These are phyloP conservation scores for Zizania palustris DNA, from an alignment of 202 grass and related monocot species.

Conservation along the genomic window DNA sequence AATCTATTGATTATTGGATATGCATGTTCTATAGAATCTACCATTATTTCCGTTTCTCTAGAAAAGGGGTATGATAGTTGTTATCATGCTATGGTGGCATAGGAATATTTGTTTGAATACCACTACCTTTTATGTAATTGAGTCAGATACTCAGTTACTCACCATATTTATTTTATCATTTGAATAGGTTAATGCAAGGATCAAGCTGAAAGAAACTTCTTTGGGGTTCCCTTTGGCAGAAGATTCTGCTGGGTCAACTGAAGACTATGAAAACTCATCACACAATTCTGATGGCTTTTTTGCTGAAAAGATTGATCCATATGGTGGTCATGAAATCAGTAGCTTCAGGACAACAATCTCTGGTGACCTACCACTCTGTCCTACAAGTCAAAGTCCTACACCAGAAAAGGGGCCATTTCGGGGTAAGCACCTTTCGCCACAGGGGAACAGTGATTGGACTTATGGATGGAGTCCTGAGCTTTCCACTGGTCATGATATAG, in stretches of 20 bases:
- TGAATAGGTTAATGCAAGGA: slow-evolving; percentile 69
- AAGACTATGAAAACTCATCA: slow-evolving; percentile 88
- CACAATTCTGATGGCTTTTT: slow-evolving; percentile 78
- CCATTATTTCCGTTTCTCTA: slow-evolving; percentile 13
- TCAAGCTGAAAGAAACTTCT: slow-evolving; percentile 69
- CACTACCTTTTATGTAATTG: neutral
- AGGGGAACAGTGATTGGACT: slow-evolving; percentile 77
- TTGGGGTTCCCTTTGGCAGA: slow-evolving; percentile 53
- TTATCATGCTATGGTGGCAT: neutral
- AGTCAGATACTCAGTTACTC: slow-evolving; percentile 6
- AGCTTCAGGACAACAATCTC: slow-evolving; percentile 55
- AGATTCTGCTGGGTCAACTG: slow-evolving; percentile 76
- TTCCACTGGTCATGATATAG: slow-evolving; percentile 62
- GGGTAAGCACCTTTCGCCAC: slow-evolving; percentile 63
- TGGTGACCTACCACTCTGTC: slow-evolving; percentile 56
- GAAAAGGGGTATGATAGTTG: neutral
- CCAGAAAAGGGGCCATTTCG: slow-evolving; percentile 47
- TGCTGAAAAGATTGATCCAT: slow-evolving; percentile 77
- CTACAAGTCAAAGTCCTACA: slow-evolving; percentile 59
- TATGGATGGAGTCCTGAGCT: slow-evolving; percentile 74
- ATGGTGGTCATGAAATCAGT: slow-evolving; percentile 55
- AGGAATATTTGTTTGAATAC: slow-evolving; percentile 5
- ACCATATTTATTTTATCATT: slow-evolving; percentile 31
- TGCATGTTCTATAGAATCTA: neutral
- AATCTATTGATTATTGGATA: slow-evolving; percentile 1